Evolutionary conservation across 495 filamentous ascomycete genomes (phyloP), one percentile per base, ranked within the genome.

Genomic region (Penicillium taxi): DNA sequence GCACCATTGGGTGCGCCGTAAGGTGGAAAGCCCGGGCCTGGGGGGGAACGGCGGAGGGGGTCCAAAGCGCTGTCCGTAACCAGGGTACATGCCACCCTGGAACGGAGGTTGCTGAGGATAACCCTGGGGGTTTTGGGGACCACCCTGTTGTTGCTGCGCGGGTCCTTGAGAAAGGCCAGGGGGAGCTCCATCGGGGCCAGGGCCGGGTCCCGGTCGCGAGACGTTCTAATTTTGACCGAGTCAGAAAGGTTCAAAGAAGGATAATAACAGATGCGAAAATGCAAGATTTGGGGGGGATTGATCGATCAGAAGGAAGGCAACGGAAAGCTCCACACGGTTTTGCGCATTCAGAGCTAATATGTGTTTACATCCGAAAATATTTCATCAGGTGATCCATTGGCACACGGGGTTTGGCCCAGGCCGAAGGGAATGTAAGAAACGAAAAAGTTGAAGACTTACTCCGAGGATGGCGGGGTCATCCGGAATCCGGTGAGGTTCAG

Each of bases 221-320:
- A 56, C 52, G 39, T 64, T 65, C 67, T 71, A 39, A 45, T 50
- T 42, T 35, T 17, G 21, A 8, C 30, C 25, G n/a, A 42, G 53
- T 61, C 45, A 63, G 54, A 35, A 39, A 36, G 26, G 16, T 38
- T 27, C 27, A n/a, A 32, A 23, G 24, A 19, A 20, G n/a, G 24
- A 41, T n/a, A 38, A 18, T 9, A 42, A 9, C 32, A 35, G 26
- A 9, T 29, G 21, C 30, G 28, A 27, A 11, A 17, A 31, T 35
- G 32, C 9, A 26, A 35, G 34, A 28, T 29, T 19, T 18, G 8
- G 37, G 21, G 21, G 30, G 31, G 33, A 49, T 44, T 59, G 60
- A 64, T 67, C 55, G 42, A 59, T 70, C 88, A 96, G 88, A 93
- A 94, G 88, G 89, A 96, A 94, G 88, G 88, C 89, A 96, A 94